Percentiles rank a stretch among this genome's conserved stretches.
These are phyloP conservation scores for Huntiella savannae DNA, from an alignment of 2,329 filamentous ascomycete species.

Conservation along the genomic window DNA sequence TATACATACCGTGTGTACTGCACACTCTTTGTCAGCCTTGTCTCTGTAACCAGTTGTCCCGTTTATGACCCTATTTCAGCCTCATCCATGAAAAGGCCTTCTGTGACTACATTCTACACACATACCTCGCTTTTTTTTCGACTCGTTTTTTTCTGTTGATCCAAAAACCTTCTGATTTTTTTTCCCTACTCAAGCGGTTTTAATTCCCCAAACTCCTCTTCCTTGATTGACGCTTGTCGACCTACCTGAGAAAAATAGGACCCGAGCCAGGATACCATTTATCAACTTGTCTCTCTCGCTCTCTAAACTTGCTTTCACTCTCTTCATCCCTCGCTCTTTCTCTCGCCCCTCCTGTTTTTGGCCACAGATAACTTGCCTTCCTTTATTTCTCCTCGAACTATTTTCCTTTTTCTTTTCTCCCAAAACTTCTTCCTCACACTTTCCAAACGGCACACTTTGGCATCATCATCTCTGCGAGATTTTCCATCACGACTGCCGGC, in stretches of 20 bases:
- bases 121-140: no score
- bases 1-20: no score
- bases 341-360: slow-evolving; percentile 1
- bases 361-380: slow-evolving; percentile 2
- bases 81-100: no score
- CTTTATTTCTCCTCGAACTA: no score
- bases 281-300: slow-evolving; percentile 1
- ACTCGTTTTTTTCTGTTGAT: no score
- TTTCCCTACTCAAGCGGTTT: slow-evolving; percentile 4
- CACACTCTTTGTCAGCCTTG: no score
- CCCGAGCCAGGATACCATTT: slow-evolving; percentile 3
- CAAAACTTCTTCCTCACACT: background rate
- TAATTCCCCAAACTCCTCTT: slow-evolving; percentile 3
- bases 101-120: no score
- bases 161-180: background rate
- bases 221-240: background rate
- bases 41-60: no score
- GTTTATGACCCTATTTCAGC: no score
- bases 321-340: slow-evolving; percentile 5
- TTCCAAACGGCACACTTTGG: background rate
- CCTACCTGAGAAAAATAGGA: slow-evolving; percentile 2
- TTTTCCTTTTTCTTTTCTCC: no score
- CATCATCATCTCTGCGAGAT: slow-evolving; percentile 4
- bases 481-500: background rate
- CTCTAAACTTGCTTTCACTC: background rate